Conservation (phyloP, 345 rosid species). For the Melaleuca alternifolia region DNA sequence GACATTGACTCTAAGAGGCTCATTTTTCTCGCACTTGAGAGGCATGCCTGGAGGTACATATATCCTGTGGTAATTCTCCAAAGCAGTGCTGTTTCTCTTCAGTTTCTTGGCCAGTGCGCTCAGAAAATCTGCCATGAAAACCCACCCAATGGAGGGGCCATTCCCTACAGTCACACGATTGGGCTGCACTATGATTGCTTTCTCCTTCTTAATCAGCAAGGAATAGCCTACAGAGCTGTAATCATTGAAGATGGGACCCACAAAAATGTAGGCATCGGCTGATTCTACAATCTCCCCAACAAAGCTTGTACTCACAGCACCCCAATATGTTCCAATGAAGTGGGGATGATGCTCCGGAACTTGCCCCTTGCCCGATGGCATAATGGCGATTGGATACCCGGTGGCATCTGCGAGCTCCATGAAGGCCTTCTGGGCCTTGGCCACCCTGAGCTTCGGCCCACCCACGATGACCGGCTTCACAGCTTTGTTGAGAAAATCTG, state of each 20-base stretch:
- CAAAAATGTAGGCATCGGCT: slow-evolving; percentile 64
- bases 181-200: slow-evolving; percentile 43
- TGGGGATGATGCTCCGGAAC: slow-evolving; percentile 53
- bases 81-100: slow-evolving; percentile 43
- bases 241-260: slow-evolving; percentile 69
- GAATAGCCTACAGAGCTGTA: slow-evolving; percentile 76
- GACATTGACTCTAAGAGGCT: slow-evolving; percentile 55
- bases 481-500: slow-evolving; percentile 51
- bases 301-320: slow-evolving; percentile 61
- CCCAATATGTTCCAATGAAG: slow-evolving; percentile 77
- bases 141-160: slow-evolving; percentile 74
- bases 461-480: slow-evolving; percentile 66
- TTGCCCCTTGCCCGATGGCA: slow-evolving; percentile 67
- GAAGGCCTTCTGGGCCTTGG: slow-evolving; percentile 45
- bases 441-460: slow-evolving; percentile 58
- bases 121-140: slow-evolving; percentile 62
- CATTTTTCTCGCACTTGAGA: slow-evolving; percentile 31
- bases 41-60: slow-evolving; percentile 53
- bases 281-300: slow-evolving; percentile 69
- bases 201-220: slow-evolving; percentile 57
- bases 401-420: slow-evolving; percentile 37
- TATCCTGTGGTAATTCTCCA: slow-evolving; percentile 56
- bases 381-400: slow-evolving; percentile 48
- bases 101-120: slow-evolving; percentile 52
- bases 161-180: slow-evolving; percentile 56